Percentiles rank a stretch among this genome's conserved stretches.
Evolutionary conservation across 441 rosid species (phyloP).

Genomic region (Adansonia madagascariensis): DNA sequence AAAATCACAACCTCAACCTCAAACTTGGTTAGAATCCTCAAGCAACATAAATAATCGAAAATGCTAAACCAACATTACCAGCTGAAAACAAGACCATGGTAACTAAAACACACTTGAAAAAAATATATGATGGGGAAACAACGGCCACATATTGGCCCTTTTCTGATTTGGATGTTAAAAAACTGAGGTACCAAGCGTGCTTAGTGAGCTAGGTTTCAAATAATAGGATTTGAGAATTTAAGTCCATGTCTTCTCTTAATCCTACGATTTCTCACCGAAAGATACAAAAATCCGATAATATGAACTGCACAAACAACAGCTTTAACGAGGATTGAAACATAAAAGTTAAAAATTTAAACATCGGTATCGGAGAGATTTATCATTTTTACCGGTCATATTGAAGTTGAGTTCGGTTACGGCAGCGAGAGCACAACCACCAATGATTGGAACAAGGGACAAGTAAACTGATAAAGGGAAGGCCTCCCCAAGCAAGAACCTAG

Average conservation of each 20-base stretch:
- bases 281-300: not conserved
- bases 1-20: constrained; percentile 1
- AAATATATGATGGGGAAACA: not conserved
- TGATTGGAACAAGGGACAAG: constrained; percentile 59
- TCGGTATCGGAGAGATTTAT: not conserved
- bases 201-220: not conserved
- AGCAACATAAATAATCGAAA: not conserved
- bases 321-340: not conserved
- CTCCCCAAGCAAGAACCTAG: constrained; percentile 77
- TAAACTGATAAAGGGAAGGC: constrained; percentile 77
- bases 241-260: not conserved
- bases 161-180: too few species aligned
- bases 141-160: too few species aligned
- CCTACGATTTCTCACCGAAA: not conserved
- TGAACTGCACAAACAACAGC: not conserved
- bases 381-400: constrained; percentile 72
- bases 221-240: not conserved
- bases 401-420: constrained; percentile 97
- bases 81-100: not conserved
- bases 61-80: not conserved
- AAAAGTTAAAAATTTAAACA: not conserved
- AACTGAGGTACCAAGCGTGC: too few species aligned
- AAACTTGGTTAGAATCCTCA: not conserved
- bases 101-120: not conserved
- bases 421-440: constrained; percentile 53